Conservation (phyloP, 371 early-diverging fungal species). For the Capillidium rhysosporum region DNA sequence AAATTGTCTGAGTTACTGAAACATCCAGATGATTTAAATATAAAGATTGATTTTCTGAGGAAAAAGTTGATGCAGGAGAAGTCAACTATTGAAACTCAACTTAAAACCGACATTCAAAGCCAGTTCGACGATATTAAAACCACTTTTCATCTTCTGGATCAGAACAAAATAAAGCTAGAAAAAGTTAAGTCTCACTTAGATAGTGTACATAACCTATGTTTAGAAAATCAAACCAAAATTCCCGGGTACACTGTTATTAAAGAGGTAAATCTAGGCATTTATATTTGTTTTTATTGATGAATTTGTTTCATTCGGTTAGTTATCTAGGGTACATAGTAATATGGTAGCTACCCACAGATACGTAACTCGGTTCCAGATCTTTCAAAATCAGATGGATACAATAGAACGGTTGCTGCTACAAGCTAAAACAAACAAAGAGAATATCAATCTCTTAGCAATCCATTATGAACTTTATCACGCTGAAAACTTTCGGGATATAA, state of each 20-base stretch:
- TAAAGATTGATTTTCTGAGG: slow-evolving; percentile 53
- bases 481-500: slow-evolving; percentile 65
- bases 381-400: slow-evolving; percentile 56
- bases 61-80: slow-evolving; percentile 75
- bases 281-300: not conserved
- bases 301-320: slow-evolving; percentile 18
- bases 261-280: not conserved
- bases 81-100: slow-evolving; percentile 82
- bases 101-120: slow-evolving; percentile 77
- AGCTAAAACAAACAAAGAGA: slow-evolving; percentile 39
- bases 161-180: slow-evolving; percentile 40
- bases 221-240: slow-evolving; percentile 33
- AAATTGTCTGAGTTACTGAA: slow-evolving; percentile 34
- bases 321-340: slow-evolving; percentile 80
- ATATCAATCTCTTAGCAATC: slow-evolving; percentile 54
- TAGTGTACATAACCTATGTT: slow-evolving; percentile 61
- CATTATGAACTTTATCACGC: slow-evolving; percentile 77
- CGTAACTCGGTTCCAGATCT: slow-evolving; percentile 60
- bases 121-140: slow-evolving; percentile 81
- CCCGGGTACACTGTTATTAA: slow-evolving; percentile 5
- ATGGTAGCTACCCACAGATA: slow-evolving; percentile 71
- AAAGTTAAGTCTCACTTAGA: slow-evolving; percentile 50
- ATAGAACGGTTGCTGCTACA: slow-evolving; percentile 47
- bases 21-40: slow-evolving; percentile 86
- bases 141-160: slow-evolving; percentile 56